Evolutionary conservation across 257 asterid species (phyloP).

Genomic region (Solanum ahanhuiri): DNA sequence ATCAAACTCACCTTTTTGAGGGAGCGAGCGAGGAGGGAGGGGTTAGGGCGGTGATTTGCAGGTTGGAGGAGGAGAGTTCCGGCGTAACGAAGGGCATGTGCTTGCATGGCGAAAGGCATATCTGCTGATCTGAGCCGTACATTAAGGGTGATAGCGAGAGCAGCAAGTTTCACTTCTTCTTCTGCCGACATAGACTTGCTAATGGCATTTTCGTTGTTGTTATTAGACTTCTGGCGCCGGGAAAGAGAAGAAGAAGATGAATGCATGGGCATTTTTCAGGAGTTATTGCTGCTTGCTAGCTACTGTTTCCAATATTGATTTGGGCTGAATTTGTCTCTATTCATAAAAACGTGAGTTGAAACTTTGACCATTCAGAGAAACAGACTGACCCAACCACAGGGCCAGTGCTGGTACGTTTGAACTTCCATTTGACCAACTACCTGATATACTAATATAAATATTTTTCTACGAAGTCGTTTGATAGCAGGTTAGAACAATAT

Average conservation of each 20-base stretch:
- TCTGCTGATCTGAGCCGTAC: conserved; percentile 58
- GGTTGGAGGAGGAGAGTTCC: conserved; percentile 39
- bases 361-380: conserved; percentile 25
- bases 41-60: conserved; percentile 40
- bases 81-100: conserved; percentile 57
- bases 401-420: conserved; percentile 4
- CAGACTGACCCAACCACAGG: conserved; percentile 1
- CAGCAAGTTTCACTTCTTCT: conserved; percentile 49
- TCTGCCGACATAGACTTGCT: background rate
- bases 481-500: too few relatives aligned
- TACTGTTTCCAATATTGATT: conserved; percentile 8
- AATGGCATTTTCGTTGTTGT: background rate
- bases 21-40: conserved; percentile 66
- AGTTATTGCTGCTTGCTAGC: background rate
- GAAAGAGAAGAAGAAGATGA: background rate
- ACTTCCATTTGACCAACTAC: background rate
- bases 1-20: conserved; percentile 40
- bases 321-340: background rate
- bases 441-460: background rate
- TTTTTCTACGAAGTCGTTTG: too few relatives aligned
- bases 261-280: background rate
- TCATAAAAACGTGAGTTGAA: conserved; percentile 6
- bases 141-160: conserved; percentile 44
- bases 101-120: conserved; percentile 75
- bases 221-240: background rate